Evolutionary conservation across 2,329 filamentous ascomycete genomes (phyloP).

Genomic region (Phaeophleospora eucalypticola): DNA sequence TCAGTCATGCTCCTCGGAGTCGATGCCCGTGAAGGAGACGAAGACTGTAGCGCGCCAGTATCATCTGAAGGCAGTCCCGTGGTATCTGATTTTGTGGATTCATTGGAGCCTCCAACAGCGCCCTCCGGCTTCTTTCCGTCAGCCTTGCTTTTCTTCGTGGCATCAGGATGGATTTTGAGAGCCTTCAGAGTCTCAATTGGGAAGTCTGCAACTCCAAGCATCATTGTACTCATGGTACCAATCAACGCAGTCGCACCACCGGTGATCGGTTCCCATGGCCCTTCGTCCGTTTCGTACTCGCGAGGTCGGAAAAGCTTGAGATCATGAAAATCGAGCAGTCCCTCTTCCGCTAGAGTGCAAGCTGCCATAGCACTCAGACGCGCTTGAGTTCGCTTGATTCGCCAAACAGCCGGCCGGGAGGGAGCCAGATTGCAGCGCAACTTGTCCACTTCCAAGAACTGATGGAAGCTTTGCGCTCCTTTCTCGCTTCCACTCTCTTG

Average conservation of each 20-base stretch:
- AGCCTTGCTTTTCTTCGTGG: constrained; percentile 12
- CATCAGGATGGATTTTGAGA: constrained; percentile 40
- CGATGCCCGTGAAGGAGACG: constrained; percentile 10
- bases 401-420: constrained; percentile 68
- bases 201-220: constrained; percentile 76
- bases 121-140: constrained; percentile 18
- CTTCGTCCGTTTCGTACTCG: constrained; percentile 74
- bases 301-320: constrained; percentile 62
- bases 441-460: constrained; percentile 56
- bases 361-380: constrained; percentile 70
- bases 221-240: constrained; percentile 75
- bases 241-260: constrained; percentile 73
- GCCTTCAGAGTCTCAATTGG: constrained; percentile 53
- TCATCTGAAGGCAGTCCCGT: constrained; percentile 11
- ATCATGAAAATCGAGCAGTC: constrained; percentile 63
- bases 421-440: constrained; percentile 68
- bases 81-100: constrained; percentile 4
- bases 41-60: constrained; percentile 1
- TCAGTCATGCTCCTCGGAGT: constrained; percentile 15
- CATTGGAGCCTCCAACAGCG: constrained; percentile 4
- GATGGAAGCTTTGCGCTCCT: constrained; percentile 46
- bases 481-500: constrained; percentile 39
- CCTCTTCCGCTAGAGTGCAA: constrained; percentile 61
- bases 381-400: constrained; percentile 63
- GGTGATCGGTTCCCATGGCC: constrained; percentile 74